phyloP scores from a whole-genome alignment of 2,329 filamentous ascomycete genomes.

The Beauveria pseudobassiana region DNA sequence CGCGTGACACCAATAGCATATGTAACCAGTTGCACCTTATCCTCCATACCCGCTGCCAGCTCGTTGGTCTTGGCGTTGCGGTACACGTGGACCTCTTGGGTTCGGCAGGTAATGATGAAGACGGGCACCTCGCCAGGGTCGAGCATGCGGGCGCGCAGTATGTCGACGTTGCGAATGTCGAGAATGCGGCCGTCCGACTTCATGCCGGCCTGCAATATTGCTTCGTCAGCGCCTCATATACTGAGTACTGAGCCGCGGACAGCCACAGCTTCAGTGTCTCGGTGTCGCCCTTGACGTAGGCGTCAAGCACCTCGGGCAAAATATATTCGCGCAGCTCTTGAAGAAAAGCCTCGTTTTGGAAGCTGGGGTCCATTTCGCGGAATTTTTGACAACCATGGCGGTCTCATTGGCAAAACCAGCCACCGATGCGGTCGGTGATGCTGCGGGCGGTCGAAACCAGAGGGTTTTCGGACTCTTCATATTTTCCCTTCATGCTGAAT shows the following conservation, averaged over 20 bases:
- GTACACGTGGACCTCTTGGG: conserved; percentile 97
- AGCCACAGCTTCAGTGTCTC: conserved; percentile 92
- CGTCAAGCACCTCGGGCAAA: conserved; percentile 90
- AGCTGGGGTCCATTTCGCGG: conserved; percentile 87
- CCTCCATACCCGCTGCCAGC: conserved; percentile 94
- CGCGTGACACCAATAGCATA: conserved; percentile 96
- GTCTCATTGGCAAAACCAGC: conserved; percentile 97
- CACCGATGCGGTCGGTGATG: conserved; percentile 85
- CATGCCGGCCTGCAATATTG: conserved; percentile 88
- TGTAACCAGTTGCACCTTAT: conserved; percentile 95
- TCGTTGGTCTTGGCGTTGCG: conserved; percentile 82
- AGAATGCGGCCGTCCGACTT: conserved; percentile 93
- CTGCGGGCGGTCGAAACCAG: conserved; percentile 86
- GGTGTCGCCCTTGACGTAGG: conserved; percentile 92
- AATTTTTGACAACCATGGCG: conserved; percentile 97
- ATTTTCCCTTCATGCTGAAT: conserved; percentile 77
- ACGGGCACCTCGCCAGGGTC: conserved; percentile 86
- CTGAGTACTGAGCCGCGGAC: conserved; percentile 89
- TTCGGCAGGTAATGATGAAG: conserved; percentile 93
- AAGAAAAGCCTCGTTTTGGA: conserved; percentile 91
- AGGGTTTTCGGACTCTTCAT: conserved; percentile 96
- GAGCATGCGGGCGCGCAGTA: conserved; percentile 69
- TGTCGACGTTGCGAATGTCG: conserved; percentile 91
- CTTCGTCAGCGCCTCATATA: conserved; percentile 93
- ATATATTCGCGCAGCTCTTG: conserved; percentile 97